Percentiles rank a stretch among this genome's conserved stretches.
phyloP scores from a whole-genome alignment of 2,329 filamentous ascomycete species.

The Neofusicoccum kwambonambiense region DNA sequence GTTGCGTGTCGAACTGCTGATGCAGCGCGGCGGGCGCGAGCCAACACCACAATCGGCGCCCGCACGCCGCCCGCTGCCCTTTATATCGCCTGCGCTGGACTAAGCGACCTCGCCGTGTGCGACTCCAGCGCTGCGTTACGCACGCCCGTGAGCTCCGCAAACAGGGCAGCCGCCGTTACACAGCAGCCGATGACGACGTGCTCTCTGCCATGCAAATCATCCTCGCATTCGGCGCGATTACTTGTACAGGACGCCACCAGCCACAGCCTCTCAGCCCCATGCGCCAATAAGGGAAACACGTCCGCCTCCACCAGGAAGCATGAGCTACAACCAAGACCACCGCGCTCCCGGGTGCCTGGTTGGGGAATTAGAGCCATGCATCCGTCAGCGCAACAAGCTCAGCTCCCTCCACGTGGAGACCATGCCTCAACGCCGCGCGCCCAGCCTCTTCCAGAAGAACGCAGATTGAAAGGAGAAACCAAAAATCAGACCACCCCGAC shows the following conservation, averaged over 20 bases:
- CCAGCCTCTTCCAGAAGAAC: conserved; percentile 1
- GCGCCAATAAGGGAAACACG: not conserved
- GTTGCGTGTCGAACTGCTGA: conserved; percentile 1
- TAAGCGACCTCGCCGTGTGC: conserved; percentile 2
- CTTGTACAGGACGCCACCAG: conserved; percentile 14
- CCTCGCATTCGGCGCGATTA: conserved; percentile 10
- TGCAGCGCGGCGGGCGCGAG: not conserved
- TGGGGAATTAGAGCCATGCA: conserved; percentile 12
- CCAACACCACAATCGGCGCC: not conserved
- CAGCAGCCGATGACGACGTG: conserved; percentile 15
- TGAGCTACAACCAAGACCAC: conserved; percentile 10
- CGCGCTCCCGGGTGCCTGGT: conserved; percentile 10
- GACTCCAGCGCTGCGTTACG: not conserved
- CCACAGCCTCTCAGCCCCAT: conserved; percentile 8
- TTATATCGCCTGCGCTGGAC: not conserved
- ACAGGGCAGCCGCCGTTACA: conserved; percentile 7
- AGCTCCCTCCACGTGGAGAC: conserved; percentile 3
- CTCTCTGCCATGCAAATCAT: conserved; percentile 1
- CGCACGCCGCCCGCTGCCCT: not conserved
- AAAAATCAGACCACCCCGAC: conserved; percentile 6
- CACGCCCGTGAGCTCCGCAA: not conserved
- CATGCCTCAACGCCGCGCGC: conserved; percentile 7
- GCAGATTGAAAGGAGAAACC: not conserved
- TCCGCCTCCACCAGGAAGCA: conserved; percentile 2
- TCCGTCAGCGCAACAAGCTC: conserved; percentile 5